Percentiles rank a stretch among this genome's conserved stretches.
These are phyloP conservation scores for Aquilaria sinensis DNA, from an alignment of 345 rosid species.

Conservation along the genomic window DNA sequence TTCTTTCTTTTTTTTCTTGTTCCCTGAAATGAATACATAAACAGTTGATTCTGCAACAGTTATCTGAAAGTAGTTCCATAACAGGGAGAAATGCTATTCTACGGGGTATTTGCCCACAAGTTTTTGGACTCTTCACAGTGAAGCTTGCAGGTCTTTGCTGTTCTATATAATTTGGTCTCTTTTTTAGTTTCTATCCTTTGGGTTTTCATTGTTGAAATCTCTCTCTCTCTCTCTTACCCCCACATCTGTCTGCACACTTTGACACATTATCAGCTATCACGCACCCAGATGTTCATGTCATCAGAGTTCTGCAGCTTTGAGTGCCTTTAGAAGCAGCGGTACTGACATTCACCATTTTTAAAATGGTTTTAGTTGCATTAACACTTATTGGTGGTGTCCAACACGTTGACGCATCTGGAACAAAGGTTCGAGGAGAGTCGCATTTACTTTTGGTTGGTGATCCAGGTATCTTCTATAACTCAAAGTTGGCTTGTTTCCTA, in stretches of 20 bases:
- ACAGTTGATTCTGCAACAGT: background rate
- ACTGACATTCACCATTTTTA: constrained; percentile 12
- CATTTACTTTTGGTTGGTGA: constrained; percentile 97
- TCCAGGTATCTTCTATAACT: constrained; percentile 51
- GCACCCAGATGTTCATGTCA: background rate
- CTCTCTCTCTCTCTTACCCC: background rate
- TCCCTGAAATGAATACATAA: background rate
- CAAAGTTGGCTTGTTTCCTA: background rate
- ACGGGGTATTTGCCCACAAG: constrained; percentile 85
- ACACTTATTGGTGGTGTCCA: constrained; percentile 96
- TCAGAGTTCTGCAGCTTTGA: background rate
- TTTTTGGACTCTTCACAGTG: constrained; percentile 98
- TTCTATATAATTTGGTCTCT: constrained; percentile 3
- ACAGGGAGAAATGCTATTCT: constrained; percentile 88
- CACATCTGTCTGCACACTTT: background rate
- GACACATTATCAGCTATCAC: background rate
- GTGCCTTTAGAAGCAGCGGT: background rate
- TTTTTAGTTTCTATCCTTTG: constrained; percentile 7
- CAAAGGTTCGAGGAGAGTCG: constrained; percentile 94
- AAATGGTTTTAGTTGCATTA: constrained; percentile 53
- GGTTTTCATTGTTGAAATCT: background rate
- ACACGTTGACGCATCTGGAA: constrained; percentile 92
- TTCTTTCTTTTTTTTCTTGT: background rate
- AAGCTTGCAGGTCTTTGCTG: constrained; percentile 72
- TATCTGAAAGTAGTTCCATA: background rate